Evolutionary conservation across 2,329 filamentous ascomycete species (phyloP), one percentile per base, ranked within the genome.

Genomic region (Teratosphaeria destructans): DNA sequence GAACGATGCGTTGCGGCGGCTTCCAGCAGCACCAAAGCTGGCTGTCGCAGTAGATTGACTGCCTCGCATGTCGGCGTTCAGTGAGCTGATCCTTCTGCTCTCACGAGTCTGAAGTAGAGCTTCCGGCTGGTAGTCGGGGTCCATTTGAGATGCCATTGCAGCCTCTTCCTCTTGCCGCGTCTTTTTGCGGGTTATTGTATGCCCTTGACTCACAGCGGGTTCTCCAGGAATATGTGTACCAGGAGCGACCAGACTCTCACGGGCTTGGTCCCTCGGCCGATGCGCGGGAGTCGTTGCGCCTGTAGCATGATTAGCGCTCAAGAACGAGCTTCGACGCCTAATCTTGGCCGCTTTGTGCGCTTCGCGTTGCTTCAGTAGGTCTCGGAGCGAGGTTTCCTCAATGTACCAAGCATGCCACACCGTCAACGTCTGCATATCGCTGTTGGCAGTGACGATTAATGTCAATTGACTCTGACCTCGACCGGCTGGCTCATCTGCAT

Each of bases 51-150:
- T 67, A 29, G 62, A 65, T 54, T 69, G 67, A 71, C 77, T 73
- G 65, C 74, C 66, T 58, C 75, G 69, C 57, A 75, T 78, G 58
- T 78, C 77, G 16, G 83, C 81, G 61, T 87, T 94, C 10, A 89
- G 87, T 16, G 93, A 97, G 76, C 94, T 99, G 29, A 97, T 88
- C 56, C 94, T 84, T 52, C 94, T 85, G n/a, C 83, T 84, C 52
- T 83, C 81, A 63, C 81, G 81, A 29, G 65, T 54, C 54, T 80
- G 78, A 55, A 81, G 79, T 35, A 81, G 77, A 10, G 59, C 60
- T n/a, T 57, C 58, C 59, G 72, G 69, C 49, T 75, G 73, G 56
- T 73, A 79, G 56, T 79, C 77, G 19, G 78, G 78, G 60, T 80
- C 78, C 58, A 80, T 73, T 56, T 78, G 77, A 6, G 77, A 79